phyloP scores from a whole-genome alignment of 106 monocot species.

The Alisma plantagoaquatica region DNA sequence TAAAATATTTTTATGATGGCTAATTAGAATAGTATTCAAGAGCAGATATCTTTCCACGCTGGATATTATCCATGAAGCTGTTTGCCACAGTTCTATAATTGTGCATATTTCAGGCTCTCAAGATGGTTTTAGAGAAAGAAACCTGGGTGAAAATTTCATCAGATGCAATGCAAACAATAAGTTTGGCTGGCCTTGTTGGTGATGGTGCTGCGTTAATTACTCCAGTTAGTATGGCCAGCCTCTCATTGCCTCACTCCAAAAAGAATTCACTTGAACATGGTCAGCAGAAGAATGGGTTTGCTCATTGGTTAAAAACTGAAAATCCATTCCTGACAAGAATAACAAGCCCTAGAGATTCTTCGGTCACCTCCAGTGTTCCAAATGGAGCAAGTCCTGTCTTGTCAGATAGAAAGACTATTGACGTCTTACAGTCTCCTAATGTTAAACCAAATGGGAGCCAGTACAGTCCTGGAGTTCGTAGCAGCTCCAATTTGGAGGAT shows the following conservation, averaged over 20 bases:
- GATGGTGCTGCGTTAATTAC: constrained; percentile 86
- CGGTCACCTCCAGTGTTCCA: constrained; percentile 16
- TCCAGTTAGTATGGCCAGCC: constrained; percentile 20
- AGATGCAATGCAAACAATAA: constrained; percentile 59
- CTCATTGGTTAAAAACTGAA: constrained; percentile 52
- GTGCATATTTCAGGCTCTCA: constrained; percentile 65
- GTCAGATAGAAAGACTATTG: constrained; percentile 27
- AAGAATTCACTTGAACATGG: constrained; percentile 18
- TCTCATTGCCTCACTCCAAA: constrained; percentile 30
- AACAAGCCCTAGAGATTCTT: constrained; percentile 37
- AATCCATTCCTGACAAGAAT: constrained; percentile 69
- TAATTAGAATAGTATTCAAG: too few relatives aligned
- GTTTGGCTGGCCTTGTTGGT: constrained; percentile 89
- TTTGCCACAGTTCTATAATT: too few relatives aligned
- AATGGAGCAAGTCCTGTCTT: constrained; percentile 25
- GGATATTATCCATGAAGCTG: too few relatives aligned
- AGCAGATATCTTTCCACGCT: too few relatives aligned
- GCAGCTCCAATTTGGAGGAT: constrained; percentile 47
- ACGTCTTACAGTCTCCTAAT: constrained; percentile 22
- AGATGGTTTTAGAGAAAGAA: constrained; percentile 95
- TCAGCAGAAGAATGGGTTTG: constrained; percentile 64
- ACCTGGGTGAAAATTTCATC: constrained; percentile 69
- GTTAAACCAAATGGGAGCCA: constrained; percentile 11
- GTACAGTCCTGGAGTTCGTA: constrained; percentile 22
- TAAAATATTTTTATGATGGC: too few relatives aligned